Percentiles rank a stretch among this genome's conserved stretches.
Evolutionary conservation across 177 flowering plant species (phyloP).

Genomic region (Tripterygium wilfordii): DNA sequence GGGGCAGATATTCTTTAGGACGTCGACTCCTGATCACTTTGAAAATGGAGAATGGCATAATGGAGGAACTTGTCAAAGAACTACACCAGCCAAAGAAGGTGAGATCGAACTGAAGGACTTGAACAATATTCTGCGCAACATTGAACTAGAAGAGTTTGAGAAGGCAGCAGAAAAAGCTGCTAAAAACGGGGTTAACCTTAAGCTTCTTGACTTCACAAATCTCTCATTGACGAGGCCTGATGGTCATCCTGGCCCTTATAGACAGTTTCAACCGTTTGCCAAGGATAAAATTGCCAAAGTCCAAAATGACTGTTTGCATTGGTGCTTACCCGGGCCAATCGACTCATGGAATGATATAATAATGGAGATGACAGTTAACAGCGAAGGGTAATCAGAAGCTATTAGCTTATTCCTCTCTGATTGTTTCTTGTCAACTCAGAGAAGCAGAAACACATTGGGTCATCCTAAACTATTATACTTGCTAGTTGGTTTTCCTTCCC

Average conservation of each 20-base stretch:
- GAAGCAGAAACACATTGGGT: too few species aligned
- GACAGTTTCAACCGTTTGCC: constrained; percentile 65
- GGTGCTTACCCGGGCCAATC: constrained; percentile 97
- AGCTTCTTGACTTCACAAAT: constrained; percentile 53
- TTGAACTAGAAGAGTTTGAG: constrained; percentile 63
- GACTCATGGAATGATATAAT: constrained; percentile 83
- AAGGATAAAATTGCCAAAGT: constrained; percentile 41
- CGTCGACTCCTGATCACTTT: constrained; percentile 88
- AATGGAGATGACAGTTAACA: constrained; percentile 61
- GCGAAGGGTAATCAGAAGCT: constrained; percentile 5
- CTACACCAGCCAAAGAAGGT: constrained; percentile 61
- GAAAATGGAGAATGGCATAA: constrained; percentile 79
- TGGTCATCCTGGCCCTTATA: constrained; percentile 93
- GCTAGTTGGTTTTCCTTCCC: too few species aligned
- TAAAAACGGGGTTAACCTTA: constrained; percentile 43
- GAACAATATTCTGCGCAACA: constrained; percentile 28
- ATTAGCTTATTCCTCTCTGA: neutral
- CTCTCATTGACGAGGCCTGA: constrained; percentile 77
- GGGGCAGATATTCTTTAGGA: constrained; percentile 54
- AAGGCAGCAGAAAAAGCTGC: constrained; percentile 38
- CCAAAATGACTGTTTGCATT: constrained; percentile 82
- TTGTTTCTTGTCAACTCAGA: too few species aligned
- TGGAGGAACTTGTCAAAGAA: constrained; percentile 72
- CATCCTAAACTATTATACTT: too few species aligned
- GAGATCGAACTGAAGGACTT: constrained; percentile 46